phyloP scores from a whole-genome alignment of 192 early-diverging fungal species.

The Backusella tuberculispora region DNA sequence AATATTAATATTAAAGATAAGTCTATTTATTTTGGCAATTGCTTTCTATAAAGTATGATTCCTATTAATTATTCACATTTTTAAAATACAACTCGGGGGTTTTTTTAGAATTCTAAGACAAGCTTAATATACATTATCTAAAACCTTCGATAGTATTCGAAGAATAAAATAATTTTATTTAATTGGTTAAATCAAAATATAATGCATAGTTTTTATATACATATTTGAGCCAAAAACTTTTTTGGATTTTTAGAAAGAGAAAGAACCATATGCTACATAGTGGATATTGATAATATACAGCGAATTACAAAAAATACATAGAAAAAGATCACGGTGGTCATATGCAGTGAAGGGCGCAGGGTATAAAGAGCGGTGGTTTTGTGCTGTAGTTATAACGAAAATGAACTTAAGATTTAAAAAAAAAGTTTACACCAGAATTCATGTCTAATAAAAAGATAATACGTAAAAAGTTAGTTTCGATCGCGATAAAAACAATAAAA shows the following conservation, averaged over 20 bases:
- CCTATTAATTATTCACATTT: too few species aligned
- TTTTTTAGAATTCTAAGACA: too few species aligned
- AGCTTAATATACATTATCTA: not conserved
- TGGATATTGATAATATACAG: not conserved
- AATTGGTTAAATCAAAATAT: not conserved
- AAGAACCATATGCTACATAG: not conserved
- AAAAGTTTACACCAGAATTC: not conserved
- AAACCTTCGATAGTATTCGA: slow-evolving; percentile 7
- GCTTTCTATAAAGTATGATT: too few species aligned
- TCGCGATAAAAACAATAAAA: not conserved
- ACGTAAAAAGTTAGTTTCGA: not conserved
- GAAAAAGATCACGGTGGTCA: not conserved
- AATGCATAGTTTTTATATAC: not conserved
- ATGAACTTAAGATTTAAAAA: not conserved
- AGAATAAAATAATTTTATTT: slow-evolving; percentile 5
- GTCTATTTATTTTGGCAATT: too few species aligned
- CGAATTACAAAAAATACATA: not conserved
- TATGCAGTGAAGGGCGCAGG: not conserved
- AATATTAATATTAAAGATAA: too few species aligned
- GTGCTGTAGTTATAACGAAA: not conserved
- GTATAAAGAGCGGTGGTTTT: not conserved
- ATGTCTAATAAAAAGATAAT: not conserved
- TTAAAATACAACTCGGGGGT: too few species aligned
- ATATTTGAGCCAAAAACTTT: not conserved
- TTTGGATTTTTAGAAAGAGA: not conserved